Base-by-base conservation (phyloP, 345 rosid species). In the Salix suchowensis region DNA sequence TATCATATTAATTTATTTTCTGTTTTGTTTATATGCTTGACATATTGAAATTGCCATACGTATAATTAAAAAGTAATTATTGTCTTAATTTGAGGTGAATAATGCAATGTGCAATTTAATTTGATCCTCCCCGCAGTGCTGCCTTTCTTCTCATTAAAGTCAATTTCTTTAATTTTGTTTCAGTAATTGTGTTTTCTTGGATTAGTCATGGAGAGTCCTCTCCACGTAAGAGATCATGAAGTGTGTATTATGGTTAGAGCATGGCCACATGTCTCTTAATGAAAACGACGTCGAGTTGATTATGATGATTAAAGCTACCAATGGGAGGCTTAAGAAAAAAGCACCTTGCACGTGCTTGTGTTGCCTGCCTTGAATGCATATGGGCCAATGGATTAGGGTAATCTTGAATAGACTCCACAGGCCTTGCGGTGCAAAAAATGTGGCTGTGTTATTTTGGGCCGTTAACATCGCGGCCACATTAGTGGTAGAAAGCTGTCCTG, bases 301-400 rank as follows among this genome's bases (percentile, higher is more conserved):
- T 10, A 28, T 28, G 5, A 68, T 74, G 74, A 74, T 69, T 70
- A 58, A 62, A 70, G 82, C 70, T 64, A 70, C 74, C 26, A 23
- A 44, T 6, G 58, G 16, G n/a, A 26, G 55, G 42, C 23, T 84
- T 71, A 67, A 65, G 24, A 44, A 61, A 67, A 61, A 28, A 24
- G 58, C 37, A 50, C 11, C n/a, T 55, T 73, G 85, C 89, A 86
- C 82, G 87, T 84, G 88, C 80, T 66, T 10, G 54, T 82, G 89
- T 78, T 83, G 68, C n/a, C 7, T 48, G 86, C 76, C 46, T 58
- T 42, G 16, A 58, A 74, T 82, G 80, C 37, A 61, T 72, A 82
- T 75, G 79, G 73, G 71, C 40, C 76, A 72, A 42, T 42, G 46
- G 85, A 78, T n/a, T 46, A 75, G 69, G 81, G 76, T 78, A 85